Percentiles rank a stretch among this genome's conserved stretches.
Evolutionary conservation across 2,329 filamentous ascomycete species (phyloP).

Genomic region (Achaetomium macrosporum): DNA sequence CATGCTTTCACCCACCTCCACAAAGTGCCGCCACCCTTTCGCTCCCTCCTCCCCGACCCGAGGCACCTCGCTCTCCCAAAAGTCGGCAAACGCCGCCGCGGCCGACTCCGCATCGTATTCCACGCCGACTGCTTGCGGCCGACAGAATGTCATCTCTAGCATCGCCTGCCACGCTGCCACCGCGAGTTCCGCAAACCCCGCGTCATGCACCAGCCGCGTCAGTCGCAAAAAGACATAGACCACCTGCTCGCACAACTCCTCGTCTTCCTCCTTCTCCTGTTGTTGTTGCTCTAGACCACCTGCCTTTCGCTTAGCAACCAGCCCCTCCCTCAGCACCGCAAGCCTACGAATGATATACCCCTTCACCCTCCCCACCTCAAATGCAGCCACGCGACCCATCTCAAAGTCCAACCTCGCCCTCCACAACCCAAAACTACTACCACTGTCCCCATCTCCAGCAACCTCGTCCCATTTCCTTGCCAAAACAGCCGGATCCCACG

Average conservation of each 20-base stretch:
- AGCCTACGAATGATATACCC: constrained; percentile 26
- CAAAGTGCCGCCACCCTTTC: constrained; percentile 61
- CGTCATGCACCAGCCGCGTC: constrained; percentile 68
- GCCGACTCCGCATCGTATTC: constrained; percentile 17
- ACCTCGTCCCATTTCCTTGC: constrained; percentile 60
- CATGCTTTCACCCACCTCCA: constrained; percentile 28
- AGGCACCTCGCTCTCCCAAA: constrained; percentile 81
- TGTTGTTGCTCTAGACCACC: background rate
- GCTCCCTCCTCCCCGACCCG: constrained; percentile 70
- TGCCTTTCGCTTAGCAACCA: background rate
- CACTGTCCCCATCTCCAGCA: constrained; percentile 33
- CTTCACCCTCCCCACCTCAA: constrained; percentile 63
- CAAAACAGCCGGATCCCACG: constrained; percentile 64
- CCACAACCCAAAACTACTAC: constrained; percentile 61
- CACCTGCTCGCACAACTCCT: constrained; percentile 36
- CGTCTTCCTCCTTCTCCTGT: constrained; percentile 6
- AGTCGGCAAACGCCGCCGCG: constrained; percentile 54
- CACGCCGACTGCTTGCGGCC: constrained; percentile 28
- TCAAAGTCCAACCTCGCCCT: constrained; percentile 65
- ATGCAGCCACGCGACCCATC: constrained; percentile 60
- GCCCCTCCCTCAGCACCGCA: background rate
- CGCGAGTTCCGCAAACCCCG: constrained; percentile 72
- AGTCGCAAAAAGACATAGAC: constrained; percentile 69
- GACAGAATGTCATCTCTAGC: constrained; percentile 65
- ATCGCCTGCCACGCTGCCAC: constrained; percentile 77